A percentile compares a stretch with the other conserved stretches of the same genome.
Conservation (phyloP, 345 rosid species). For the Citrus trifoliata region DNA sequence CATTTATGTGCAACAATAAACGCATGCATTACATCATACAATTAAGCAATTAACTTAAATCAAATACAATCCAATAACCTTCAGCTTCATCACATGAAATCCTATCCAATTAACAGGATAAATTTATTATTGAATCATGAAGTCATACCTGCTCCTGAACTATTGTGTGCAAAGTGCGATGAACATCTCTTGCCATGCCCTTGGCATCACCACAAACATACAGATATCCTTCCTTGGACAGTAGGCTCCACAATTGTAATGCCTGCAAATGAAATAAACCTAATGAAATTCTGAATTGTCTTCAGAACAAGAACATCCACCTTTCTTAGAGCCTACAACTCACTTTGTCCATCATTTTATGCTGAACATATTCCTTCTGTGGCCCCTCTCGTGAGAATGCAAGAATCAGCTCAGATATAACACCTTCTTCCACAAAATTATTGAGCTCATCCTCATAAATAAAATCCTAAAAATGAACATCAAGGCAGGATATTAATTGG, state of each 20-base stretch:
- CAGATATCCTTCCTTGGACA: constrained; percentile 61
- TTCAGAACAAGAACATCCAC: neutral
- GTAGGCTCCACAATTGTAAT: constrained; percentile 38
- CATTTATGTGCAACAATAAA: neutral
- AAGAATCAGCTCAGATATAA: constrained; percentile 69
- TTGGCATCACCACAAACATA: constrained; percentile 92
- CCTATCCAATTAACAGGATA: neutral
- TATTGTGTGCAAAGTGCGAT: constrained; percentile 66
- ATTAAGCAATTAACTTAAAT: neutral
- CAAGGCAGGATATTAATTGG: neutral
- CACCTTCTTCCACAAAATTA: constrained; percentile 62
- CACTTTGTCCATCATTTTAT: constrained; percentile 86
- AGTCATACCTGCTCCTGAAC: constrained; percentile 60
- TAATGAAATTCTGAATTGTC: neutral
- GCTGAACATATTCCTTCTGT: constrained; percentile 93
- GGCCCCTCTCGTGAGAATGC: constrained; percentile 99
- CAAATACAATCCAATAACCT: neutral
- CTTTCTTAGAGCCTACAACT: neutral
- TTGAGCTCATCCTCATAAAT: constrained; percentile 88
- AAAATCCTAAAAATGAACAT: constrained; percentile 38
- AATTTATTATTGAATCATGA: neutral
- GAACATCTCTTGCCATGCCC: constrained; percentile 90
- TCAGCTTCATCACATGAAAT: neutral
- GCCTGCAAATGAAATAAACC: constrained; percentile 23
- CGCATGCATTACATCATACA: neutral